Evolutionary conservation across 345 rosid species (phyloP), one percentile per base, ranked within the genome.

Genomic region (Odontarrhena argentea): DNA sequence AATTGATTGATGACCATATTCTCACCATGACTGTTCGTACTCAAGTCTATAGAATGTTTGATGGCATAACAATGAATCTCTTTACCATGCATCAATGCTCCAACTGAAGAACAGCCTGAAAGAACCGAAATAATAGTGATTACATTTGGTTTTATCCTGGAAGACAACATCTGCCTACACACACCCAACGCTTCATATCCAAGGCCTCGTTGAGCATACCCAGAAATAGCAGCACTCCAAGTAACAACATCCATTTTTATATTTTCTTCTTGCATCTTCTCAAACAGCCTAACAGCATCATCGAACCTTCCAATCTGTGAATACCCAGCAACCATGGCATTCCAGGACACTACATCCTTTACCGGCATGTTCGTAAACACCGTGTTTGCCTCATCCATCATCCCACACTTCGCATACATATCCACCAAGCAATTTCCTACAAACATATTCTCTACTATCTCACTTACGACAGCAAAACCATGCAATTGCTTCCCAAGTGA

Each of bases 341-440:
- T 91, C 97, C 97, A 91, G 18, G 97, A 85, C 63, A 91, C 89
- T 13, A 88, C 86, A 78, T 92, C 96, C 63, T 83, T 92, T 12
- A 75, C 55, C 22, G 68, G 47, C 85, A 87, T 91, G 63, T 76
- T 48, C 9, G 76, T 63, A 42, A 91, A 91, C 64, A 88, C 85
- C 9, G 53, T 78, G 42, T 63, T 66, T 4, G 92, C 96, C 48
- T 80, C 86, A 10, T 77, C 78, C 82, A 91, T 81, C 88, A 74
- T 79, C 55, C 79, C 82, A 48, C 87, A 87, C 65, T 88, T 91
- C 8, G 97, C 92, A 80, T 91, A 88, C 94, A 88, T 80, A 76
- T 85, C 96, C 77, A 88, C 82, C 76, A 88, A 59, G 1, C 94
- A 85, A 51, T 88, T 91, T 46, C 84, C 86, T 54, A 88, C 90